A percentile compares a stretch with the other conserved stretches of the same genome.
Conservation (phyloP, 1,284 basidiomycete species). For the Melampsora larici-populina region DNA sequence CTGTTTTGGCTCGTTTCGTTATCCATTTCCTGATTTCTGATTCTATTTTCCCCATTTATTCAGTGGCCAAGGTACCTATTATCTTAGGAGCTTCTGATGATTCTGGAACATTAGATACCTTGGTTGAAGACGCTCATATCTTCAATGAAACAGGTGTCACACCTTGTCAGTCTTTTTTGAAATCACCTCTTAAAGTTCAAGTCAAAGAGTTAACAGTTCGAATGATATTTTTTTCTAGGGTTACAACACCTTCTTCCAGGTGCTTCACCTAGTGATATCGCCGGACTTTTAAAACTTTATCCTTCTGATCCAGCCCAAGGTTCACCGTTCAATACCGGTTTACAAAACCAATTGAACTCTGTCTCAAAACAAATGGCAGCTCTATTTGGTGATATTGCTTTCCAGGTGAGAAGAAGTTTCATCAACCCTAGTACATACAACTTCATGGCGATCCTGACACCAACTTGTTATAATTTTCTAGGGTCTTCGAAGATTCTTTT, state of each 20-base stretch:
- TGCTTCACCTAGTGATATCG: neutral
- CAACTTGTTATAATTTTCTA: neutral
- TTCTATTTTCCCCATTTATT: too few species aligned
- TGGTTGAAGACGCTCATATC: neutral
- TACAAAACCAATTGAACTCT: neutral
- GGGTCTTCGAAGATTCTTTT: neutral
- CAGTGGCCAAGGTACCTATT: neutral
- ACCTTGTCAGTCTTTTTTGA: neutral
- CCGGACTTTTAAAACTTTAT: neutral
- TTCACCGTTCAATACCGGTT: too few species aligned
- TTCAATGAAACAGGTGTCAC: neutral
- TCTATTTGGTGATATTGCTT: neutral
- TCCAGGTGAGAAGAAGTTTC: neutral
- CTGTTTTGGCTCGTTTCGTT: neutral
- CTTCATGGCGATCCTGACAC: too few species aligned
- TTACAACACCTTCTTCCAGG: neutral
- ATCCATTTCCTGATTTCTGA: neutral
- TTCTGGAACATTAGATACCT: neutral
- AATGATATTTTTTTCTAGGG: neutral
- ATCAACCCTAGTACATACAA: too few species aligned
- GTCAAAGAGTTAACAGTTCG: too few species aligned
- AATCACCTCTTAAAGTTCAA: too few species aligned
- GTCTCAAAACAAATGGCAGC: neutral
- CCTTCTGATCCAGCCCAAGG: neutral
- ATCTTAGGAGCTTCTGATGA: neutral